A percentile compares a stretch with the other conserved stretches of the same genome.
These are phyloP conservation scores for Penicillium sp. DNA, from an alignment of 2,329 filamentous ascomycete species.

Conservation along the genomic window DNA sequence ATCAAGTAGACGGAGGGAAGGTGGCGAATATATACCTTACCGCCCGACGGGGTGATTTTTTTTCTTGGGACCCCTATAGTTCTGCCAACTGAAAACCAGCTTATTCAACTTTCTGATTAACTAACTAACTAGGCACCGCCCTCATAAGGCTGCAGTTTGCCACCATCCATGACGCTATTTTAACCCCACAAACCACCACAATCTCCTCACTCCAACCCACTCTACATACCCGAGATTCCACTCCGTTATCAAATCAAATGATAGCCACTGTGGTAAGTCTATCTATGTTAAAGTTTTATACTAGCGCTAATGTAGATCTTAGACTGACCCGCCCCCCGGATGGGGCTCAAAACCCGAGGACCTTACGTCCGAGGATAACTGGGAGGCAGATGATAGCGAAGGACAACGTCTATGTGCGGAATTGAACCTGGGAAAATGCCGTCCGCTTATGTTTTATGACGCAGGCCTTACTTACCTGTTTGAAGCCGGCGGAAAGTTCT, in stretches of 20 bases:
- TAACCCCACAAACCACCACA: too few species aligned
- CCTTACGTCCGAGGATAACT: not conserved
- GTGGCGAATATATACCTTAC: too few species aligned
- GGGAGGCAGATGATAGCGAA: conserved; percentile 1
- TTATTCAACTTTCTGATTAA: too few species aligned
- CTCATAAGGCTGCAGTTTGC: too few species aligned
- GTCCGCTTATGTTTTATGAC: not conserved
- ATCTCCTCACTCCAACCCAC: not conserved
- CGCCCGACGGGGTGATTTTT: too few species aligned
- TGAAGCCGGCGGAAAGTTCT: not conserved
- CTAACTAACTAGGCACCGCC: too few species aligned
- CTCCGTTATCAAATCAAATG: not conserved
- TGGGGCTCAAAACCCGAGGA: not conserved
- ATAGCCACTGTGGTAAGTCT: not conserved
- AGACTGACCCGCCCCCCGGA: not conserved
- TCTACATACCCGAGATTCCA: not conserved
- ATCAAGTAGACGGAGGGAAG: too few species aligned
- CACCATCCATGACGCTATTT: too few species aligned
- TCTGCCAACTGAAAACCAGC: too few species aligned
- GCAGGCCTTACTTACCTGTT: not conserved
- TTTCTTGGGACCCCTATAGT: too few species aligned
- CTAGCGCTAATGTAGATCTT: not conserved
- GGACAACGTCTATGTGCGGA: not conserved
- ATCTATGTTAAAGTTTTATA: not conserved
- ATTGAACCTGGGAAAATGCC: not conserved